Evolutionary conservation across 805 yeast species (phyloP), one percentile per base, ranked within the genome.

Genomic region (Isabelozyma gotoi): DNA sequence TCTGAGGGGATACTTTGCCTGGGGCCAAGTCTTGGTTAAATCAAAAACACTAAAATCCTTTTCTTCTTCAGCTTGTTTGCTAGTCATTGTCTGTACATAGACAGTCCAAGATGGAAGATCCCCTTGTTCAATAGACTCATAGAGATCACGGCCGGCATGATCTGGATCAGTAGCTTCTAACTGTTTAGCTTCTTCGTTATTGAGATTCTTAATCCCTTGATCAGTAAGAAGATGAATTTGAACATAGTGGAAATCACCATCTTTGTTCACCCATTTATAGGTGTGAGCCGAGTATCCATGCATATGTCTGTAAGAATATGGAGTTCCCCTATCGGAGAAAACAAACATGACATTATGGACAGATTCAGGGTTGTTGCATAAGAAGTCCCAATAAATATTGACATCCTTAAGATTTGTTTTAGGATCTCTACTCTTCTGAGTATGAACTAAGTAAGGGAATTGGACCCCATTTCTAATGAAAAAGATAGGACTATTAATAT

Each of bases 1-100:
- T 66, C 96, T 80, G 70, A 89, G 68, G 59, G 96, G 96, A 76
- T 81, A 89, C 44, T 88, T 84, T 55, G 70, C 72, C 61, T 89
- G 95, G 24, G 96, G 89, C 96, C 96, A 89, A 43, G 87, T 85
- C 73, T 90, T 89, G 50, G 97, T 89, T 65, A 89, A 76, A 68
- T 89, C 97, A 61, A 87, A 88, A 37, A 90, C 91, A 5, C 92
- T 85, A 69, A 85, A 88, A 60, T 84, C 84, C 38, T 78, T 59
- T 49, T 67, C 78, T 48, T 80, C 67, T 65, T 84, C 77, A 47
- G 96, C 89, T 67, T 89, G 82, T 55, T 81, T 87, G 47, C 79
- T 78, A 31, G 96, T 85, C 96, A 89, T 89, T 35, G 88, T 78
- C 73, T 89, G 96, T 42, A 89, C 68, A 67, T 85, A 88, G 49